Evolutionary conservation across 1,284 basidiomycete species (phyloP), one percentile per base, ranked within the genome.

Genomic region (Leccinum pseudoinsigne): DNA sequence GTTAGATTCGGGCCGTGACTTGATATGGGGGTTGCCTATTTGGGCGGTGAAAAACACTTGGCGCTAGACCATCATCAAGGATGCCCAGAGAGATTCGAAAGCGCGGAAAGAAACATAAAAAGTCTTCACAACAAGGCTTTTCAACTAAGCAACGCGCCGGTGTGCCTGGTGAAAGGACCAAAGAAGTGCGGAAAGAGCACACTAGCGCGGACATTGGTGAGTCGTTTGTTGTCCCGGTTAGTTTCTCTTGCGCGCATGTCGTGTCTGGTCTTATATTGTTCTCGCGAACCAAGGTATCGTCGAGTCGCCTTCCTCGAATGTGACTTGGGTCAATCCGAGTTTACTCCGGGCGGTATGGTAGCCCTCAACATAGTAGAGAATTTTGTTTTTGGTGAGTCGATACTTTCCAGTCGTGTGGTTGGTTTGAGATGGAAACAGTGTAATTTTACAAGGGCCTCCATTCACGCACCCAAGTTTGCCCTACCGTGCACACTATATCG

Each of bases 251-350:
- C 28, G 10, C n/a, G 28, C 11, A 26, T 23, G 18, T 57, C 21
- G 12, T 40, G 18, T 62, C 38, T 12, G 26, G 16, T 50, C 21
- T 14, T 57, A 54, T 4, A 67, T 45, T 2, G 1, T 55, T 62
- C 47, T 55, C 50, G n/a, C 57, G 38, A 59, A 21, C 59, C 59
- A 64, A 89, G 90, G 47, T 90, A 88, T 74, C 81, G 81, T 23
- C 82, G 82, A 18, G 94, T 98, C 3, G 95, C 94, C 1, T 97
- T 88, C 74, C 83, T 99, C 6, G 96, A 98, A 72, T 92, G 92
- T 63, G 97, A 98, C 77, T 70, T 95, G 3, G 97, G 97, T 10
- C 97, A 99, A 77, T 92, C 93, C 8, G 95, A 98, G 75, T 97
- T 98, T 73, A 92, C 91, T 0, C 90, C 93, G 2, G 89, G 90